Evolutionary conservation across 345 rosid genomes (phyloP), one percentile per base, ranked within the genome.

Genomic region (Turritis glabra): DNA sequence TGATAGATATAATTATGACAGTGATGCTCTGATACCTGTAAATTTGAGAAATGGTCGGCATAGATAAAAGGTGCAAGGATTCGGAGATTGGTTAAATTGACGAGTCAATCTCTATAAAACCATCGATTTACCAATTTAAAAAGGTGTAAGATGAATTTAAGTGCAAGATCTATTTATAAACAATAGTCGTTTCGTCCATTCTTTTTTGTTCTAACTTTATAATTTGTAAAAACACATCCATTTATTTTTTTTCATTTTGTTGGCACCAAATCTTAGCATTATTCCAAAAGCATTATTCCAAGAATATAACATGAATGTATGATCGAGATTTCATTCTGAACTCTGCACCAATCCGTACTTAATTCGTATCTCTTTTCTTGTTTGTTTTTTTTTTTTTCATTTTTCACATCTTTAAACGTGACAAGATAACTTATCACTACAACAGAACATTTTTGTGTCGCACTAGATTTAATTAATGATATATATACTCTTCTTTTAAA

Each of bases 271-370:
- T 76, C 74, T 69, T 61, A 76, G 58, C 70, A 76, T 41, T 69
- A 74, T 74, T 74, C 78, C 41, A 54, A n/a, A n/a, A 46, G 71
- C 72, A 74, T 43, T 44, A 76, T 76, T 76, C 79, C 41, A 61
- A 56, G 80, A 76, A 76, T 67, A 75, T 69, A 62, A 76, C 69
- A 69, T 62, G 71, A 61, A 76, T 54, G 75, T 43, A 69, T 76
- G 75, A 62, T 52, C 58, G 65, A 69, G 65, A 76, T 62, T 69
- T 76, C 65, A 69, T 62, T 69, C 41, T 62, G 54, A 53, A 51
- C 18, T 69, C 58, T 76, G 59, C 58, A 69, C 64, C 71, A 62
- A 19, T 69, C 80, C 71, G 58, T 76, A 76, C 80, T 61, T n/a
- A n/a, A n/a, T n/a, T 62, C 32, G 19, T 19, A 61, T 61, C 53